Percentiles rank a stretch among this genome's conserved stretches.
Conservation (phyloP, 768 basidiomycete genomes). For the Tephrocybe sp. region DNA sequence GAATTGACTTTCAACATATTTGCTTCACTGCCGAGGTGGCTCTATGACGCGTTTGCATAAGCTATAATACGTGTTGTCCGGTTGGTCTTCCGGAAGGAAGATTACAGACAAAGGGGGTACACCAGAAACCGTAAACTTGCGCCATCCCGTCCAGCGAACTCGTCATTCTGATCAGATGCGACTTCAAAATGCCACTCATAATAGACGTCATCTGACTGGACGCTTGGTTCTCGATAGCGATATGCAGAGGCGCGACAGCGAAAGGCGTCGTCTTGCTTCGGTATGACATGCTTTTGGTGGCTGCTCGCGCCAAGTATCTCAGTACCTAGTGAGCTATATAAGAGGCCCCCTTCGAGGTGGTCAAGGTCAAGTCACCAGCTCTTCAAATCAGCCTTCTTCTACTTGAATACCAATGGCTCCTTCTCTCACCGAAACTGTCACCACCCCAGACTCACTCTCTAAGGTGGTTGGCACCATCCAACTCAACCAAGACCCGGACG, state of each 20-base stretch:
- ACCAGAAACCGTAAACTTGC: not conserved
- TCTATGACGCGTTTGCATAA: not conserved
- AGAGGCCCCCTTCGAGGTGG: not conserved
- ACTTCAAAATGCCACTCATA: not conserved
- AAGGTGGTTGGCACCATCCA: not conserved
- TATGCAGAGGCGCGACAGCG: not conserved
- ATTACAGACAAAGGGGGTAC: not conserved
- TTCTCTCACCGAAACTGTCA: constrained; percentile 6
- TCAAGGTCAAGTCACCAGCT: not conserved
- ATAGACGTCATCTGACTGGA: constrained; percentile 1
- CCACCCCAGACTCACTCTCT: not conserved
- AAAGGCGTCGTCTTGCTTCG: constrained; percentile 13
- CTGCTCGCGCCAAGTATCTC: not conserved
- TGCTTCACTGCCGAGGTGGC: not conserved
- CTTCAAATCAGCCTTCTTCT: not conserved
- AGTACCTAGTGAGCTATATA: not conserved
- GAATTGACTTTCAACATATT: no score
- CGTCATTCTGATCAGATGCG: constrained; percentile 1
- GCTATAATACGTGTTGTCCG: not conserved
- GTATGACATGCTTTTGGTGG: constrained; percentile 5
- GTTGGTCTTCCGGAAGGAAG: not conserved
- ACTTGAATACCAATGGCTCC: constrained; percentile 1
- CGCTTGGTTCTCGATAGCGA: not conserved
- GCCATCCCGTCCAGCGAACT: constrained; percentile 4
- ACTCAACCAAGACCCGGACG: not conserved